Base-by-base conservation (phyloP, 441 rosid genomes). In the Lagerstroemia fauriei region DNA sequence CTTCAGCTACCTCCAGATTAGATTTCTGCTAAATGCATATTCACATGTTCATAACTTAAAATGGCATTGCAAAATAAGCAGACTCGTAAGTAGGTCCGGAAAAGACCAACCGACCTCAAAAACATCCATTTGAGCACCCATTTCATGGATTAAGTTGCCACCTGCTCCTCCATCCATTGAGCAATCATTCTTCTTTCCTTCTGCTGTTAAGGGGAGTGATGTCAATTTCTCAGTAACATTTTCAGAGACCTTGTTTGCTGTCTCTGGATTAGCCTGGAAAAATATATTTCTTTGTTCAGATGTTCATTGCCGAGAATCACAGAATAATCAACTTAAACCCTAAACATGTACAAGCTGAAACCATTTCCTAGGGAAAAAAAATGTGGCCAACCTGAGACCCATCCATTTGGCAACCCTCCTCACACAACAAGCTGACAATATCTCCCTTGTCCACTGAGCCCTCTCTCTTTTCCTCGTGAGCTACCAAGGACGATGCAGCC, bases 351-450 rank as follows among this genome's bases (percentile, higher is more conserved):
- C 17, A 47, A 51, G 44, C 24, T 16, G 63, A 75, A 75, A 16
- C 41, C 25, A 50, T 75, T 29, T 51, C 63, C 41, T 46, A 22
- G 4, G 24, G n/a, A n/a, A 22, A 1, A 18, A 70, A 70, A 44
- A 44, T 34, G 16, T 13, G 31, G 78, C 78, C 70, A 61, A 46
- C 75, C 65, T 73, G 34, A 46, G 66, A 75, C 24, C 50, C 80
- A 76, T 61, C 80, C 83, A 84, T 68, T 72, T 80, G 73, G 83
- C 47, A 61, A 11, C 38, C 85, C 27, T 63, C 66, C 7, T 61
- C 84, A 69, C 70, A 75, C 56, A 11, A 65, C 44, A 46, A 84
- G 66, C 79, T 53, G 63, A 76, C 47, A 32, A 68, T 61, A 20
- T 79, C 77, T 44, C 81, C 87, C 61, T 73, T 61, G 38, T 32